Base-by-base conservation (phyloP, 164 flowering plant genomes). In the Piper longum region DNA sequence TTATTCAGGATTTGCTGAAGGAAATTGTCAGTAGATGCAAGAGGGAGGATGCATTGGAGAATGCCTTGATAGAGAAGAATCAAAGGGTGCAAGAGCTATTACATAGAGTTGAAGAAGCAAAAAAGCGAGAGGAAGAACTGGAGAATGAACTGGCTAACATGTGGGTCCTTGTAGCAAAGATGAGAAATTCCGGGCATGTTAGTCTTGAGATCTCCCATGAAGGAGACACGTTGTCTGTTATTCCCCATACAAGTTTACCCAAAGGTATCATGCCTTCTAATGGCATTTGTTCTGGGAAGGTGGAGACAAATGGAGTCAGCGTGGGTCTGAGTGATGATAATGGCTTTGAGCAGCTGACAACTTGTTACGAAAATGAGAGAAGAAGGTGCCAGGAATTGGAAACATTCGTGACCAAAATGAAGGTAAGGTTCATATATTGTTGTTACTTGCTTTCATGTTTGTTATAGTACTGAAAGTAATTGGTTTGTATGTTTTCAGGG, bases 91-190 rank as follows among this genome's bases (percentile, higher is more conserved):
- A 52, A 60, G 92, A 83, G 64, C 72, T 83, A n/a, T 71, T 66
- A 64, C 76, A 59, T 67, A 76, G 70, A 67, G 74, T 85, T 57
- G 82, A 82, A 43, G 88, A 82, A 65, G 81, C 83, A 63, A 85
- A 80, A 69, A 72, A 61, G 61, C 85, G 57, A n/a, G 92, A 86
- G 68, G 81, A 71, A 65, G 77, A 78, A 41, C 61, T 90, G 65
- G 95, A 88, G 67, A 82, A 79, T 73, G 95, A 89, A 73, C 83
- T 89, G 39, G 87, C 88, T 41, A 83, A 82, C 69, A 84, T 86
- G 92, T 85, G 92, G 92, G 78, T 79, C 55, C 83, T 84, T 51
- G 71, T 85, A 61, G 83, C 95, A 26, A 82, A 83, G 70, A 66
- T 83, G 79, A 80, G 76, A 67, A 81, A 79, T 63, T 65, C 75